phyloP scores from a whole-genome alignment of 345 rosid species.

The Salix dunnii region DNA sequence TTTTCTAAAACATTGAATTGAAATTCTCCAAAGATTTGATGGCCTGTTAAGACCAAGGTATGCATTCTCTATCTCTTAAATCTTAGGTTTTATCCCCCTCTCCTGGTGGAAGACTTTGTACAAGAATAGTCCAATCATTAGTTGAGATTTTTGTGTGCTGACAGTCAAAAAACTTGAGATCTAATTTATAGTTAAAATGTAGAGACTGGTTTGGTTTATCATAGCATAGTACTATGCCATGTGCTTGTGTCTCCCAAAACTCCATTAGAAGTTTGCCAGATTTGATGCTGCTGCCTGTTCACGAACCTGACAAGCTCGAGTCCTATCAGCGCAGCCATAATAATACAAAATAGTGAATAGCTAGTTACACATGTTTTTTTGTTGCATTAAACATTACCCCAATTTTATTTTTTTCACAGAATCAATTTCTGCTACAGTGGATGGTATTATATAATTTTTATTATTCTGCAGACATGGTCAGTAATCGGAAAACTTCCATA shows the following conservation, averaged over 20 bases:
- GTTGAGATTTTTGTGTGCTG: neutral
- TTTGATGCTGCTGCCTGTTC: neutral
- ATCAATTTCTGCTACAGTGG: neutral
- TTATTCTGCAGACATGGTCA: slow-evolving; percentile 68
- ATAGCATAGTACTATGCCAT: neutral
- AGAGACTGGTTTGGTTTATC: neutral
- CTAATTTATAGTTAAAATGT: neutral
- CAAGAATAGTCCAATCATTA: neutral
- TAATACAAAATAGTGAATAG: neutral
- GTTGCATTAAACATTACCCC: neutral
- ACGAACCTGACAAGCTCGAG: neutral
- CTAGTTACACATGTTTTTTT: neutral
- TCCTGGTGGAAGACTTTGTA: neutral
- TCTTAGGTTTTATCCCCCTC: neutral
- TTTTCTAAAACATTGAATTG: neutral
- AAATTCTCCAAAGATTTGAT: neutral
- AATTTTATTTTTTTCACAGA: neutral
- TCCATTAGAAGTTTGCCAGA: neutral
- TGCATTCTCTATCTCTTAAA: neutral
- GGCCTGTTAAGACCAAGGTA: neutral
- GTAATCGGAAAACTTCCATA: slow-evolving; percentile 82
- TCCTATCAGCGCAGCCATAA: neutral
- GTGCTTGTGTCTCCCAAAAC: neutral
- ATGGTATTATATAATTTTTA: neutral
- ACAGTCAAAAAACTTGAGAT: neutral